Conservation (phyloP, 768 basidiomycete genomes). For the Kwoniella dejecticola region DNA sequence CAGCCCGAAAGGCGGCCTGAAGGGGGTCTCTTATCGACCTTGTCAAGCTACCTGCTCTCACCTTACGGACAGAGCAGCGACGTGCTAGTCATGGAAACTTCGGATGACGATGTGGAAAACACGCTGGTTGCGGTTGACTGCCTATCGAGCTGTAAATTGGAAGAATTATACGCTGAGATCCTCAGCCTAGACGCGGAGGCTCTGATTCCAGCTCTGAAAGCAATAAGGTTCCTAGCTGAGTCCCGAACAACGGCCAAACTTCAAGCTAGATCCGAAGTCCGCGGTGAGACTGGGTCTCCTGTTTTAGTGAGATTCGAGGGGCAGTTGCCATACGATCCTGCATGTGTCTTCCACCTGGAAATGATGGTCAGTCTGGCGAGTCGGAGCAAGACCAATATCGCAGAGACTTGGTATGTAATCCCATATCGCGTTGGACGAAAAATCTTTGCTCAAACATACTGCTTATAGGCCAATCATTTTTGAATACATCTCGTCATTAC, state of each 20-base stretch:
- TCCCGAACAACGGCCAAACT: constrained; percentile 74
- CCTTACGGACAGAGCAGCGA: constrained; percentile 80
- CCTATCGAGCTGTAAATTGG: constrained; percentile 86
- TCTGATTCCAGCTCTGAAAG: constrained; percentile 77
- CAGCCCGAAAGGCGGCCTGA: constrained; percentile 64
- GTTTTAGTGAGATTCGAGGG: constrained; percentile 44
- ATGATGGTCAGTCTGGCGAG: constrained; percentile 88
- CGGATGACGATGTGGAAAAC: constrained; percentile 84
- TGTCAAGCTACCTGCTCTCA: constrained; percentile 95
- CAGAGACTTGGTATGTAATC: constrained; percentile 77
- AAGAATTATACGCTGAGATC: constrained; percentile 91
- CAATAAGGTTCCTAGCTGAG: constrained; percentile 86
- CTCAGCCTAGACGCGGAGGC: constrained; percentile 80
- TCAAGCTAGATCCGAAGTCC: constrained; percentile 21
- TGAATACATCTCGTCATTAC: constrained; percentile 81
- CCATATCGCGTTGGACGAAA: background rate
- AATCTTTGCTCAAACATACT: background rate
- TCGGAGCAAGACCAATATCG: constrained; percentile 73
- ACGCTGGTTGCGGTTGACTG: constrained; percentile 95
- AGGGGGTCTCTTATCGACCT: constrained; percentile 85
- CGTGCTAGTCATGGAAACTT: constrained; percentile 79
- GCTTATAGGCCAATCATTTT: constrained; percentile 82
- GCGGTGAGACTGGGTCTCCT: constrained; percentile 38
- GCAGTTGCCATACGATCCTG: constrained; percentile 87
- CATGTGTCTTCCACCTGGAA: constrained; percentile 90